Evolutionary conservation across 106 monocot genomes (phyloP).

Genomic region (Chionographis japonica): DNA sequence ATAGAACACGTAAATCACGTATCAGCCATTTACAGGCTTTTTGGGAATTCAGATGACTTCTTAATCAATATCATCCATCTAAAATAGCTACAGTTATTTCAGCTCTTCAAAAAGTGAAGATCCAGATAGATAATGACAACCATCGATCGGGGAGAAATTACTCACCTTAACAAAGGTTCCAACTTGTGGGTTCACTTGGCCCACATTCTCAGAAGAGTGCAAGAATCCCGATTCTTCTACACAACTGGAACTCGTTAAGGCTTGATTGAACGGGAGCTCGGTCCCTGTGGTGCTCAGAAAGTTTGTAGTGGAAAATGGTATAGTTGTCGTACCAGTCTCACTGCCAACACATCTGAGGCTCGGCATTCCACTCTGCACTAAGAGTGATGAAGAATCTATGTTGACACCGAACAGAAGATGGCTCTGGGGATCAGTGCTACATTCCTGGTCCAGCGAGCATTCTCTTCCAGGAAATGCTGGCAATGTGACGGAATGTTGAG

Average conservation of each 20-base stretch:
- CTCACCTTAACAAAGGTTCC: slow-evolving; percentile 70
- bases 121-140: neutral
- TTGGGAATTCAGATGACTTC: too few species aligned
- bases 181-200: slow-evolving; percentile 33
- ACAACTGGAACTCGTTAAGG: slow-evolving; percentile 38
- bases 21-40: too few species aligned
- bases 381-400: slow-evolving; percentile 49
- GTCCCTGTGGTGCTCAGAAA: slow-evolving; percentile 32
- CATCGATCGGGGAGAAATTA: neutral
- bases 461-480: slow-evolving; percentile 57
- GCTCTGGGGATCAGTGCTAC: slow-evolving; percentile 44
- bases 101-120: too few species aligned
- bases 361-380: slow-evolving; percentile 45
- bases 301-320: slow-evolving; percentile 39
- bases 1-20: too few species aligned
- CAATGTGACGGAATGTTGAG: slow-evolving; percentile 32
- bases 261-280: slow-evolving; percentile 51
- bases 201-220: slow-evolving; percentile 39
- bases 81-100: too few species aligned
- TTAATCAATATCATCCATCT: too few species aligned
- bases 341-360: slow-evolving; percentile 37
- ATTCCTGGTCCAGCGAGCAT: slow-evolving; percentile 50
- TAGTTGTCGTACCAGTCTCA: slow-evolving; percentile 33
- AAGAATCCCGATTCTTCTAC: slow-evolving; percentile 48
- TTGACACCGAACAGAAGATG: slow-evolving; percentile 71